Percentiles rank a stretch among this genome's conserved stretches.
These are phyloP conservation scores for Phytopythium montanum DNA, from an alignment of 352 stramenopile genomes.

Conservation along the genomic window DNA sequence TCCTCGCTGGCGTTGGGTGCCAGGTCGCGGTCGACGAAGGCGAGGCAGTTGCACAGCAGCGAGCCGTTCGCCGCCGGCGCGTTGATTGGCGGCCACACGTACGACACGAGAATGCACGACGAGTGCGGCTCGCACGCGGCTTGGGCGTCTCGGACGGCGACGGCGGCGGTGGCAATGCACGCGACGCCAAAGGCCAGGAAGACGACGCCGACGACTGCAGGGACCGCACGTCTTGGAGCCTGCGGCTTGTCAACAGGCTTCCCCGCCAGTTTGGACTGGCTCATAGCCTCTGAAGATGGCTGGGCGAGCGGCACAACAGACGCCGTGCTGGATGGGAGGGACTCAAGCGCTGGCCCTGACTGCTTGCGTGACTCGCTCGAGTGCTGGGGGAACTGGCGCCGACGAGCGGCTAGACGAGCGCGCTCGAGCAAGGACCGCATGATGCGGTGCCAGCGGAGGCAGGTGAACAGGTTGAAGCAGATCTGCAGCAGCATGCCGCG, in stretches of 20 bases:
- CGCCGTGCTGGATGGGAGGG: background rate
- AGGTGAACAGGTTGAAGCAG: constrained; percentile 31
- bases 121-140: constrained; percentile 14
- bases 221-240: constrained; percentile 12
- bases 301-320: background rate
- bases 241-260: background rate
- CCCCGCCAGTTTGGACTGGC: background rate
- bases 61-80: constrained; percentile 11
- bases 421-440: constrained; percentile 11
- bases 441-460: constrained; percentile 22
- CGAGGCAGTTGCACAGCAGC: constrained; percentile 15
- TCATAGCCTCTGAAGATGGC: background rate
- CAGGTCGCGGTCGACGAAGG: constrained; percentile 26
- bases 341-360: too few species aligned
- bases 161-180: constrained; percentile 16
- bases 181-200: constrained; percentile 25
- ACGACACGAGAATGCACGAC: constrained; percentile 3
- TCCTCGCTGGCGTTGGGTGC: constrained; percentile 11
- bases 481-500: constrained; percentile 24
- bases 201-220: constrained; percentile 11
- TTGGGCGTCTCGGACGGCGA: constrained; percentile 11
- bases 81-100: background rate
- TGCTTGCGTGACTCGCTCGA: background rate
- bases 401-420: background rate
- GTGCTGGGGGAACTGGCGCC: constrained; percentile 7